These are phyloP conservation scores for Penicillium sp. DNA, from an alignment of 2,329 filamentous ascomycete genomes.

Conservation along the genomic window DNA sequence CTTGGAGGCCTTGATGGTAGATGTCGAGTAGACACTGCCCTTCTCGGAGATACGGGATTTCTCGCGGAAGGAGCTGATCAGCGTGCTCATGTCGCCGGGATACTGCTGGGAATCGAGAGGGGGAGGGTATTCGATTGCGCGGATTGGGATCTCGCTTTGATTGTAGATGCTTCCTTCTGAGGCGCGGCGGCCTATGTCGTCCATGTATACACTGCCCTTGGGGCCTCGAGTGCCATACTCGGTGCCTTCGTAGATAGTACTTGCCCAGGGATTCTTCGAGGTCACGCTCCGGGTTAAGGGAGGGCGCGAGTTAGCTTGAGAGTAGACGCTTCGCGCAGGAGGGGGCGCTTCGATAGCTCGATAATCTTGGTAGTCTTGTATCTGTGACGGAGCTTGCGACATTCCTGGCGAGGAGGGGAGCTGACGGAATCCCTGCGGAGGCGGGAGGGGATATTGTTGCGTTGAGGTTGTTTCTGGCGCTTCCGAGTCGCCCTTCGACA, in stretches of 20 bases:
- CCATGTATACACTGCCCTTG: conserved; percentile 29
- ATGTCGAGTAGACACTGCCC: conserved; percentile 41
- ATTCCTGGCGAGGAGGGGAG: conserved; percentile 22
- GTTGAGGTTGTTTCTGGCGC: conserved; percentile 28
- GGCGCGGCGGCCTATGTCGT: conserved; percentile 39
- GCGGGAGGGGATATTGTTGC: conserved; percentile 22
- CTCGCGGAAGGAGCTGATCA: conserved; percentile 49
- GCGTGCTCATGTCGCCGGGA: conserved; percentile 37
- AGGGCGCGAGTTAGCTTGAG: conserved; percentile 36
- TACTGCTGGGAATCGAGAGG: conserved; percentile 35
- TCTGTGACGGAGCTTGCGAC: conserved; percentile 30
- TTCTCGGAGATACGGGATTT: conserved; percentile 34
- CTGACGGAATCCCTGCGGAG: conserved; percentile 31
- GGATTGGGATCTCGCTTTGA: conserved; percentile 40
- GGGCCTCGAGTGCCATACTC: conserved; percentile 33
- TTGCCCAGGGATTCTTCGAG: conserved; percentile 48
- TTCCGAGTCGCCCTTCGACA: conserved; percentile 63
- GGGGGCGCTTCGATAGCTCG: conserved; percentile 41
- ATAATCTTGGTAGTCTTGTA: conserved; percentile 31
- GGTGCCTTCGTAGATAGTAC: conserved; percentile 47
- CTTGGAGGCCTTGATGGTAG: conserved; percentile 43
- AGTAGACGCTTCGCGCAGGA: conserved; percentile 31
- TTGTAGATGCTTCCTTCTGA: conserved; percentile 45
- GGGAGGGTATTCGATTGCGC: conserved; percentile 47
- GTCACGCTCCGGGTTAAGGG: conserved; percentile 39